Percentiles rank a stretch among this genome's conserved stretches.
These are phyloP conservation scores for Cytidiella melzeri DNA, from an alignment of 768 basidiomycete species.

Conservation along the genomic window DNA sequence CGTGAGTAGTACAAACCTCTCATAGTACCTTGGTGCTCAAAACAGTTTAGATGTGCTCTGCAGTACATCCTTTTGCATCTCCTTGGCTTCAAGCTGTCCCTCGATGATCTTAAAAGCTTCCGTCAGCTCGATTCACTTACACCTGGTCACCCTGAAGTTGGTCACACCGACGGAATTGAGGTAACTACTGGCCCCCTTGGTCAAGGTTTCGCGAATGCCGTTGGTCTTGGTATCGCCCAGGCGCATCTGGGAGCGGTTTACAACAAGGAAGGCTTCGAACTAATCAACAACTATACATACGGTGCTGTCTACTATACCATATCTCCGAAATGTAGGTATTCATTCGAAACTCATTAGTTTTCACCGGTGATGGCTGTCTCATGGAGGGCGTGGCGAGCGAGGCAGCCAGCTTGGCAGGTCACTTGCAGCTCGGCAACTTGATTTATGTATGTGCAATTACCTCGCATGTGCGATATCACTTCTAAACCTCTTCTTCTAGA, in stretches of 20 bases:
- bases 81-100: conserved; percentile 82
- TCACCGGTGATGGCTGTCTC: conserved; percentile 92
- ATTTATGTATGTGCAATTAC: conserved; percentile 60
- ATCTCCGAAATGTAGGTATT: neutral
- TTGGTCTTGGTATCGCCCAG: conserved; percentile 91
- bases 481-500: conserved; percentile 32
- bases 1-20: too few species aligned
- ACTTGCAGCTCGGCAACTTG: conserved; percentile 89
- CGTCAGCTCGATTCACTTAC: conserved; percentile 87
- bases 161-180: conserved; percentile 72
- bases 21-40: too few species aligned
- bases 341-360: conserved; percentile 42
- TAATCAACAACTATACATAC: conserved; percentile 87
- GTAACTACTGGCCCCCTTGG: conserved; percentile 96
- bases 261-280: conserved; percentile 79
- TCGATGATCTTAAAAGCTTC: conserved; percentile 92
- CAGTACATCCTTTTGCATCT: conserved; percentile 92
- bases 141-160: conserved; percentile 86
- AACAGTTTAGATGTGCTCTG: conserved; percentile 67
- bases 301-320: conserved; percentile 35
- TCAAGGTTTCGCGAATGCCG: conserved; percentile 90
- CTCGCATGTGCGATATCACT: conserved; percentile 7
- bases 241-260: conserved; percentile 85
- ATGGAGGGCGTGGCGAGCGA: conserved; percentile 97
- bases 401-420: conserved; percentile 88